These are phyloP conservation scores for Xanthoconium purpureum DNA, from an alignment of 768 basidiomycete genomes.

Conservation along the genomic window DNA sequence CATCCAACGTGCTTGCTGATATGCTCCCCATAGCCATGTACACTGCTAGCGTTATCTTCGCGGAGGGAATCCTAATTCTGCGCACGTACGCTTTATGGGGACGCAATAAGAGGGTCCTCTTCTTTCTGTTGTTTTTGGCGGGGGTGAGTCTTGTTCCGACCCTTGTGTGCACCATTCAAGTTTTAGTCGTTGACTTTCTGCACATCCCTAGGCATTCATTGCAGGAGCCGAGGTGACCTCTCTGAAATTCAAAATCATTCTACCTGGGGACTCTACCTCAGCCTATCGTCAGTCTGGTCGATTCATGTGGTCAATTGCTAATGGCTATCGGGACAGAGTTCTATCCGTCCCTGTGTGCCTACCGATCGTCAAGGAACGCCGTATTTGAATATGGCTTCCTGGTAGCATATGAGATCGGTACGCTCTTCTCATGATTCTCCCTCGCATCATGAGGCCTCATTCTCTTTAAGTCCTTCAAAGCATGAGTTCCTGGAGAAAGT, in stretches of 20 bases:
- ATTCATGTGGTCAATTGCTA: neutral
- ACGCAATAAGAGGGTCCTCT: constrained; percentile 14
- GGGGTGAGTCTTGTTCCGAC: constrained; percentile 9
- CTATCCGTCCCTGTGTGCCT: constrained; percentile 18
- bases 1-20: neutral
- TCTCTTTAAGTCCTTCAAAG: constrained; percentile 21
- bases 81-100: constrained; percentile 29
- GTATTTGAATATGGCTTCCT: constrained; percentile 15
- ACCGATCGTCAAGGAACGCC: constrained; percentile 13
- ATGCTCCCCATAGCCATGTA: constrained; percentile 10
- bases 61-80: constrained; percentile 23
- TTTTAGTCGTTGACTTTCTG: neutral
- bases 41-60: constrained; percentile 11
- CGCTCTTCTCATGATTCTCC: neutral
- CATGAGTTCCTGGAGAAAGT: constrained; percentile 24
- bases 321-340: constrained; percentile 9
- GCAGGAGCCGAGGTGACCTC: constrained; percentile 13
- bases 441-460: neutral
- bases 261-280: constrained; percentile 17
- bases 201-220: constrained; percentile 12
- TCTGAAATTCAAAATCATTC: neutral
- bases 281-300: constrained; percentile 19
- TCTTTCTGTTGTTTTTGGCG: constrained; percentile 17
- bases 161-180: too few relatives aligned
- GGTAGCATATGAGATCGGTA: constrained; percentile 22